These are phyloP conservation scores for Sporothrix protearum DNA, from an alignment of 2,329 filamentous ascomycete species.

Conservation along the genomic window DNA sequence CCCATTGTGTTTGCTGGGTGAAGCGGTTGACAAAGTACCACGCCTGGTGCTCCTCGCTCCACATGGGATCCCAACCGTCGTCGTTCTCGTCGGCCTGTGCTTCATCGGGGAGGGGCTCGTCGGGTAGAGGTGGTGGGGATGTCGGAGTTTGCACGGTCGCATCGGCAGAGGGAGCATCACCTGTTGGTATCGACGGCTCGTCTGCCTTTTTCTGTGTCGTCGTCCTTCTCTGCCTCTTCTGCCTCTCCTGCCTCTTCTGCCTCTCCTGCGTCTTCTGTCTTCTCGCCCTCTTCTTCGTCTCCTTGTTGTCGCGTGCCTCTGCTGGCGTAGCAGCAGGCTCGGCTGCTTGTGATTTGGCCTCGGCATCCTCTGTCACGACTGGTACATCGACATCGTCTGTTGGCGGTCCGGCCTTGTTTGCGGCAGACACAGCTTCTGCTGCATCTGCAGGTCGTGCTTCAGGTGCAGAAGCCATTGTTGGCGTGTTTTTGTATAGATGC, in stretches of 20 bases:
- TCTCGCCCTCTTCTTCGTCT: no score
- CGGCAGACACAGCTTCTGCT: neutral
- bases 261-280: neutral
- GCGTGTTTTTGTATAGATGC: neutral
- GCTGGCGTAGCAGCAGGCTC: no score
- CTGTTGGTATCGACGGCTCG: neutral
- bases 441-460: neutral
- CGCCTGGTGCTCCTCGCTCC: slow-evolving; percentile 63
- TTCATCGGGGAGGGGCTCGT: slow-evolving; percentile 39
- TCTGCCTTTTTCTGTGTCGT: neutral
- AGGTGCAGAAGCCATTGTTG: slow-evolving; percentile 14
- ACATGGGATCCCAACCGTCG: slow-evolving; percentile 75
- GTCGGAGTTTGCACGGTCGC: neutral
- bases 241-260: neutral
- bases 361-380: neutral
- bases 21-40: slow-evolving; percentile 84
- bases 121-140: slow-evolving; percentile 39
- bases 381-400: neutral
- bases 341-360: neutral
- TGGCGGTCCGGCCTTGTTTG: neutral
- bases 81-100: slow-evolving; percentile 38
- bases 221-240: neutral
- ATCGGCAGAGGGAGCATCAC: neutral
- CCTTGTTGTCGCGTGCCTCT: no score
- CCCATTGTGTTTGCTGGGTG: slow-evolving; percentile 73